Base-by-base conservation (phyloP, 306 rosid species). In the Trifolium fragiferum region DNA sequence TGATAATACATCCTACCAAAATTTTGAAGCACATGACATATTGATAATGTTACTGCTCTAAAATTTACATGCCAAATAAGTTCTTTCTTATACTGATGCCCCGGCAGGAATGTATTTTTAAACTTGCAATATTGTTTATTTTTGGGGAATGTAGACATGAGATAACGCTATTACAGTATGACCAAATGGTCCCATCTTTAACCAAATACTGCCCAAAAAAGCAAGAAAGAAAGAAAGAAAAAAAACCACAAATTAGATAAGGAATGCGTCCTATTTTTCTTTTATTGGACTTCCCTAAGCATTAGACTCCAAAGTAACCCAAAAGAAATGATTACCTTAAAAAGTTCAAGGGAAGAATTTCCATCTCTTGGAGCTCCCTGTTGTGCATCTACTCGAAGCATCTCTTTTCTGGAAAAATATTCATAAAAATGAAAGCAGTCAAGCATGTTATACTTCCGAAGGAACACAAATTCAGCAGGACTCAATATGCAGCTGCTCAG, bases 321-420 rank as follows among this genome's bases (percentile, higher is more conserved):
- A 41, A 10, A 53, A 20, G 37, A 71, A 67, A 70, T 12, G 25
- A 46, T 81, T 81, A 92, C 99, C 93, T 92, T 87, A 76, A 95
- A 87, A 68, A 86, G 93, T 86, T 95, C 98, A 75, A 95, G 93
- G 59, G 88, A 80, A 77, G 96, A 92, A 73, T 83, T 92, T 65
- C 99, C 99, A 65, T 95, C 98, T 84, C 84, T 95, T 6, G 97
- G 93, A 69, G 93, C 89, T 80, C 99, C 99, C 83, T 92, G 99
- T 75, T 82, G 86, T 67, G 99, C 99, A 85, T 95, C 98, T 66
- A 95, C 99, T 4, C 96, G 99, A 76, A 95, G 93, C 99, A 95
- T 86, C 70, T 85, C 83, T 72, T 87, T 84, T 80, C 99, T 95
- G 87, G 74, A 91, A 84, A 86, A 64, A 71, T 30, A 46, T 3